Evolutionary conservation across 805 yeast genomes (phyloP).

Genomic region (Candida tammaniensis): DNA sequence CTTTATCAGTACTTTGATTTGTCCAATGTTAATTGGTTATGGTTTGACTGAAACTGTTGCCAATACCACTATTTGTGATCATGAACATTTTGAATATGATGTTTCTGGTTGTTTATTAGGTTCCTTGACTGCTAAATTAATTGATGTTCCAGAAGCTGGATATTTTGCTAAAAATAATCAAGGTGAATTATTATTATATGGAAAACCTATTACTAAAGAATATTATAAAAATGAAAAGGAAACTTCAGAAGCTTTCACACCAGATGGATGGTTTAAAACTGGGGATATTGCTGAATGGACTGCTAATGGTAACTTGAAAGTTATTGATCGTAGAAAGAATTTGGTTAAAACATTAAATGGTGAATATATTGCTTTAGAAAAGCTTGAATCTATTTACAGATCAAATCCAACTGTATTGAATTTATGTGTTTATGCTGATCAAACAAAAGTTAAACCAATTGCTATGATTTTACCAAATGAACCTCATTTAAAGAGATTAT

Average conservation of each 20-base stretch:
- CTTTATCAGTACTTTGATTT: slow-evolving; percentile 71
- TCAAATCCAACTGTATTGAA: slow-evolving; percentile 74
- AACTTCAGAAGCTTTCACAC: slow-evolving; percentile 68
- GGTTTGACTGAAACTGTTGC: slow-evolving; percentile 97
- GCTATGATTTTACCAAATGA: slow-evolving; percentile 87
- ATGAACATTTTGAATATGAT: slow-evolving; percentile 64
- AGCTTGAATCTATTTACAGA: slow-evolving; percentile 87
- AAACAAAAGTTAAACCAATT: slow-evolving; percentile 81
- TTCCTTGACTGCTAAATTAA: slow-evolving; percentile 79
- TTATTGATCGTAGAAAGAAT: slow-evolving; percentile 94
- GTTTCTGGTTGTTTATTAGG: slow-evolving; percentile 83
- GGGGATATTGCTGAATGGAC: slow-evolving; percentile 98
- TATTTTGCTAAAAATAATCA: slow-evolving; percentile 86
- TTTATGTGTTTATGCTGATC: slow-evolving; percentile 92
- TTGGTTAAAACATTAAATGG: slow-evolving; percentile 94
- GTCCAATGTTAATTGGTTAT: slow-evolving; percentile 90
- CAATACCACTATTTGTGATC: slow-evolving; percentile 69
- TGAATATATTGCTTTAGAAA: slow-evolving; percentile 96
- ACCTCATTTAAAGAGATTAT: slow-evolving; percentile 49
- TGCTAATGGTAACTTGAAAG: slow-evolving; percentile 67
- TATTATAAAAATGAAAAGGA: slow-evolving; percentile 84
- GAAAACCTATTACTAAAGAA: slow-evolving; percentile 68
- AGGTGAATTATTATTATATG: slow-evolving; percentile 86
- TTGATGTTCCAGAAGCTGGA: slow-evolving; percentile 89
- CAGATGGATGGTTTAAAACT: slow-evolving; percentile 92